Base-by-base conservation (phyloP, 305 asterid genomes). In the Fraxinus albicans region DNA sequence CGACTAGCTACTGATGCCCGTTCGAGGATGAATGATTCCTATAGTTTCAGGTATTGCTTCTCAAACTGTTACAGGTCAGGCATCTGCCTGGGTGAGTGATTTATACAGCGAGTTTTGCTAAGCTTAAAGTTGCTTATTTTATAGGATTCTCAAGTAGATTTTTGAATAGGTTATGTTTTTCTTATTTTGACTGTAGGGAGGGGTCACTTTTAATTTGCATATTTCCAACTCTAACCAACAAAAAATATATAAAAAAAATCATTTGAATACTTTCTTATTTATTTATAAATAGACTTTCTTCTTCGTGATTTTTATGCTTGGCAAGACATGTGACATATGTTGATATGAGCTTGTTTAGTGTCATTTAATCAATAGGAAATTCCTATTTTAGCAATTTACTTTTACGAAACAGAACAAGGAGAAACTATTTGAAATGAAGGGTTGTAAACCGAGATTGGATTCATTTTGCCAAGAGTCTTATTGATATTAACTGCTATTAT, bases 21-120 rank as follows among this genome's bases (percentile, higher is more conserved):
- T 73, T 85, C 97, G 47, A 92, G 97, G 88, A 86, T 91, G 87
- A 84, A 84, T 88, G 98, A 93, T 81, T 81, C 89, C 82, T 95
- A 89, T 78, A 90, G 95, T 77, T 92, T 90, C 92, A 96, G 98
- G 99, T 94, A 92, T 81, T 74, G 40, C 74, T 76, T 80, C 76
- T 75, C 27, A 33, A 47, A 72, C 63, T 82, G 53, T 25, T 76
- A 40, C 84, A 75, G 76, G 47, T 27, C 40, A 12, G 76, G 23
- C 76, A 31, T 70, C 76, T 70, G 76, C 17, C 76, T 33, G 10
- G 4, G 40, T 31, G 76, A 70, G 76, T 12, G 75, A 31, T 70
- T 70, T 31, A 70, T 12, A 29, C 40, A 13, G 42, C 42, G 21
- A 13, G 76, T 31, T 70, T 31, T 70, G 40, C 76, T 70, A 70